Conservation (phyloP, 2,329 filamentous ascomycete genomes). For the Ceratocystiopsis brevicomis region DNA sequence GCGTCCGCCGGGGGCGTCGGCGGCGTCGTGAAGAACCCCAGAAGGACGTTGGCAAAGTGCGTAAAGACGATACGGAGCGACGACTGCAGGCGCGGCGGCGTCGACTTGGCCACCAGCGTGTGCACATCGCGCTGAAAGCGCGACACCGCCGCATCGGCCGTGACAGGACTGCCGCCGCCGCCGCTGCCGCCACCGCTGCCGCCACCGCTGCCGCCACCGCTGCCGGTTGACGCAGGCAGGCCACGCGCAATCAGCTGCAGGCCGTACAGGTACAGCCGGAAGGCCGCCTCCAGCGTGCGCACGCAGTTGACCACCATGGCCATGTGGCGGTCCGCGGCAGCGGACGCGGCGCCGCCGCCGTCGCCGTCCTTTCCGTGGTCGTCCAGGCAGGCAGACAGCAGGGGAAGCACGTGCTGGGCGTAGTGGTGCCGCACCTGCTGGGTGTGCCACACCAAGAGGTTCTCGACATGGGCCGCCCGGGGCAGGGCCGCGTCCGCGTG, state of each 20-base stretch:
- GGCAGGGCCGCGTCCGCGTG: conserved; percentile 27
- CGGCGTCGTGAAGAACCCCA: conserved; percentile 14
- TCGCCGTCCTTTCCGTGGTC: background rate
- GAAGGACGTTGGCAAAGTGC: conserved; percentile 30
- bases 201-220: background rate
- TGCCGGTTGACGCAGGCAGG: conserved; percentile 23
- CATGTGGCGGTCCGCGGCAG: conserved; percentile 14
- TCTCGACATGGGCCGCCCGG: conserved; percentile 31
- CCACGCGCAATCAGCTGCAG: conserved; percentile 30
- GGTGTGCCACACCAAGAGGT: conserved; percentile 40
- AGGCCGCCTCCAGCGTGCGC: conserved; percentile 38
- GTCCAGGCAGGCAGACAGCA: conserved; percentile 26
- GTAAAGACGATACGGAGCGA: conserved; percentile 36
- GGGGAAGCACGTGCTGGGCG: conserved; percentile 36
- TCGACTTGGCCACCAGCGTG: conserved; percentile 45
- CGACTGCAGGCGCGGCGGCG: conserved; percentile 31
- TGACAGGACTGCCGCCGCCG: background rate
- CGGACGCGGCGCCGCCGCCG: too few species aligned
- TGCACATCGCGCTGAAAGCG: conserved; percentile 42
- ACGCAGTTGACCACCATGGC: conserved; percentile 29
- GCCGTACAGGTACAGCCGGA: conserved; percentile 37
- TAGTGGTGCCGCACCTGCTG: conserved; percentile 43
- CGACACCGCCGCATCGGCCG: conserved; percentile 17
- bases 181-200: background rate
- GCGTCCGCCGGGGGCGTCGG: conserved; percentile 10